Evolutionary conservation across 1,284 basidiomycete species (phyloP).

Genomic region (Ustanciosporium gigantosporum): DNA sequence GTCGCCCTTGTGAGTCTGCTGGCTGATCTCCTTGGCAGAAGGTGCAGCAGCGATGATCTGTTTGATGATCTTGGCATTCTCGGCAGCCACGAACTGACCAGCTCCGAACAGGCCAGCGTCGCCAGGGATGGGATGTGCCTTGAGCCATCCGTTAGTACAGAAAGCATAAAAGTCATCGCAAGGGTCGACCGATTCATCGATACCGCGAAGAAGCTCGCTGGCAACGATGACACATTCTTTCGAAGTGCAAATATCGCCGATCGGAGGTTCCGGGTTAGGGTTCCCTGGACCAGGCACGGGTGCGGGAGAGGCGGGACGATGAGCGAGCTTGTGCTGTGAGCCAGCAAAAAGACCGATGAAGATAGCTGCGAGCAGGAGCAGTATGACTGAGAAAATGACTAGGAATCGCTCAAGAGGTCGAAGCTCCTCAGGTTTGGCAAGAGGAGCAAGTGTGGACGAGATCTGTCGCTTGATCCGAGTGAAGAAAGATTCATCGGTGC

Average conservation of each 20-base stretch:
- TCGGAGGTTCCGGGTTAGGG: constrained; percentile 51
- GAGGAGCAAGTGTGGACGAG: constrained; percentile 36
- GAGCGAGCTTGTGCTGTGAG: constrained; percentile 62
- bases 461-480: constrained; percentile 32
- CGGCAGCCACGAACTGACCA: constrained; percentile 32
- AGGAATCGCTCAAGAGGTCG: constrained; percentile 84
- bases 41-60: constrained; percentile 60
- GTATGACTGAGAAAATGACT: constrained; percentile 72
- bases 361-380: constrained; percentile 79
- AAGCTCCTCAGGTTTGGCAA: constrained; percentile 69
- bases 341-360: constrained; percentile 82
- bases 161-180: constrained; percentile 95
- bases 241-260: constrained; percentile 69
- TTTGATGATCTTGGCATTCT: constrained; percentile 59
- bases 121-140: constrained; percentile 44
- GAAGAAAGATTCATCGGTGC: constrained; percentile 10
- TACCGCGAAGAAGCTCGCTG: constrained; percentile 75
- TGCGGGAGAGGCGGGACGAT: constrained; percentile 31
- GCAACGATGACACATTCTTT: constrained; percentile 81
- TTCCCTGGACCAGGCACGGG: constrained; percentile 27
- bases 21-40: constrained; percentile 59
- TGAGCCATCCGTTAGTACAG: constrained; percentile 63
- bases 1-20: neutral
- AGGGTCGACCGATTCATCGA: constrained; percentile 83
- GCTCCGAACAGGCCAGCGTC: constrained; percentile 65